Base-by-base conservation (phyloP, 805 yeast species). In the Zygosaccharomyces rouxii region DNA sequence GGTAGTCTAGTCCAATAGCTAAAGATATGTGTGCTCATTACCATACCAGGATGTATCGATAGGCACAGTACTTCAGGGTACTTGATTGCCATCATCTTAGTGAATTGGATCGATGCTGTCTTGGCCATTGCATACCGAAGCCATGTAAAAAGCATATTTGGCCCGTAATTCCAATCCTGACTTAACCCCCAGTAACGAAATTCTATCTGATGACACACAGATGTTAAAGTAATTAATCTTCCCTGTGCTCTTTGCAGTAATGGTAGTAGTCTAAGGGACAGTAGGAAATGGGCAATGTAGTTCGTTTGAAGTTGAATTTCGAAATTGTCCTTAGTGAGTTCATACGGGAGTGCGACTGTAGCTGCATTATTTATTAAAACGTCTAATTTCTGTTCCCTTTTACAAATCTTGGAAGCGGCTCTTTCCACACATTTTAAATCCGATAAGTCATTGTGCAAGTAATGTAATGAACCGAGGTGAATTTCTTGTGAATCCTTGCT, bases 281-380 rank as follows among this genome's bases (percentile, higher is more conserved):
- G 70, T 16, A 88, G 68, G 54, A 86, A 86, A 47, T 86, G 95
- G 0, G 94, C 77, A 10, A 88, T 68, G 62, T 82, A 88, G 61
- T 86, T 86, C 1, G 89, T 82, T 59, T 86, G 95, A 50, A 86
- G 68, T 60, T 87, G 95, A 13, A 85, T 74, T 63, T 89, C 96
- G 62, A 85, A 86, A 3, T 80, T 80, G 56, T 84, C 89, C 30
- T 71, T 74, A 0, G 96, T 85, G 28, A 72, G 55, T 18, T 76
- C 71, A 62, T 71, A 81, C 0, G 95, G 92, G n/a, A 82, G 71
- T 13, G 85, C 89, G 81, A 85, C 83, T 4, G 84, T 79, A 2
- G 95, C 94, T 1, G 95, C 90, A 64, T 87, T 88, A 56, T 86
- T 80, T 39, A 88, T 74, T 29, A 88, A 71, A 19, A 87, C 65